phyloP scores from a whole-genome alignment of 257 asterid genomes.

The Leptodermis oblonga region DNA sequence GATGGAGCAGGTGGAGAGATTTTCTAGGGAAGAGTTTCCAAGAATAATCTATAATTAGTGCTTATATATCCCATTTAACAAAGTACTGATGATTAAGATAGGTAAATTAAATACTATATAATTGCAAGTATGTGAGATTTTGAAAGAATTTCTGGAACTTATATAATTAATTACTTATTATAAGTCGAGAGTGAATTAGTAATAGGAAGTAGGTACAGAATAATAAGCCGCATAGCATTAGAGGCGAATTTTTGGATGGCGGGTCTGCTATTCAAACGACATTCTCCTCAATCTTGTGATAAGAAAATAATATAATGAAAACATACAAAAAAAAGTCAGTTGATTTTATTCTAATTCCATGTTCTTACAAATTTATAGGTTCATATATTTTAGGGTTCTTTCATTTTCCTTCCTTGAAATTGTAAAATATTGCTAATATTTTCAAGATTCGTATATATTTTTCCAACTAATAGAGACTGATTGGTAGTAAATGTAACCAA shows the following conservation, averaged over 20 bases:
- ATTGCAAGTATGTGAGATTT: too few species aligned
- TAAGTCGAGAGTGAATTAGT: background rate
- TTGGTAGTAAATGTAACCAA: too few species aligned
- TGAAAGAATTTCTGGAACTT: background rate
- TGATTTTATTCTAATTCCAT: background rate
- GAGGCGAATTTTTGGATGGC: constrained; percentile 43
- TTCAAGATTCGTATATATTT: too few species aligned
- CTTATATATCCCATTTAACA: too few species aligned
- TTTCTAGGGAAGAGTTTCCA: background rate
- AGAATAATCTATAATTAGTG: too few species aligned
- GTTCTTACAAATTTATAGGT: too few species aligned
- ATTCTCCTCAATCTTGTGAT: constrained; percentile 38
- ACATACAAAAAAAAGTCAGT: background rate
- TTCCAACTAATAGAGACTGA: background rate
- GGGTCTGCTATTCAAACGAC: constrained; percentile 69
- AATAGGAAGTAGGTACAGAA: background rate
- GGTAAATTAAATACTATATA: too few species aligned
- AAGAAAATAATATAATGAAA: background rate
- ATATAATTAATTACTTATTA: background rate
- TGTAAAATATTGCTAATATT: too few species aligned
- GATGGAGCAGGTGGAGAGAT: too few species aligned
- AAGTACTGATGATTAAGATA: too few species aligned
- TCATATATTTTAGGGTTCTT: too few species aligned
- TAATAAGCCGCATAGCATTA: background rate
- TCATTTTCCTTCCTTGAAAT: too few species aligned